Evolutionary conservation across 371 early-diverging fungal genomes (phyloP).

Genomic region (Homolaphlyctis polyrhiza): DNA sequence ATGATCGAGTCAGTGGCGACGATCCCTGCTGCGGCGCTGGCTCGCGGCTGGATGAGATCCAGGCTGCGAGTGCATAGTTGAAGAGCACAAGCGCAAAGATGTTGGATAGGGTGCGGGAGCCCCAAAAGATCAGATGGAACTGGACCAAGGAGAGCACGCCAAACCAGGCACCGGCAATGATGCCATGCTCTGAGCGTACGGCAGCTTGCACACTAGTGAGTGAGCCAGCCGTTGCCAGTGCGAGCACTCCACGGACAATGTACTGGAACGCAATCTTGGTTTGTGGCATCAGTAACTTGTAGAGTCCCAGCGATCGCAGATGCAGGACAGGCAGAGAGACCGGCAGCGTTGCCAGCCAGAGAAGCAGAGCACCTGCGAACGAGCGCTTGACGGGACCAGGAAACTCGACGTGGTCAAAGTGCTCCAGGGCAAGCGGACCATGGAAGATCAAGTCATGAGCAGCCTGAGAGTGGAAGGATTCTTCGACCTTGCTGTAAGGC

Average conservation of each 20-base stretch:
- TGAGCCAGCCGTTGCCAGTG: conserved; percentile 29
- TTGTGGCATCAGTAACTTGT: not conserved
- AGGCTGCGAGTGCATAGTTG: conserved; percentile 23
- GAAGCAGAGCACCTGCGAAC: conserved; percentile 70
- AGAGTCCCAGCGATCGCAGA: not conserved
- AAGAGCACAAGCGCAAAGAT: conserved; percentile 72
- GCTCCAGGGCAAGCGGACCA: conserved; percentile 16
- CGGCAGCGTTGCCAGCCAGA: conserved; percentile 9
- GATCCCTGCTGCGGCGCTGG: not conserved
- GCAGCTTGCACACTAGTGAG: conserved; percentile 20
- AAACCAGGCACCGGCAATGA: conserved; percentile 48
- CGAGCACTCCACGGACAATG: conserved; percentile 50
- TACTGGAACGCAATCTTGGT: conserved; percentile 29
- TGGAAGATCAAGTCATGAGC: conserved; percentile 71
- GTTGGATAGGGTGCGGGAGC: conserved; percentile 81
- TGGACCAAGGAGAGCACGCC: conserved; percentile 61
- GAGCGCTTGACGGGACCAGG: conserved; percentile 94
- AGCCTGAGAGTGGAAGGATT: conserved; percentile 92
- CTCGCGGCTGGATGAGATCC: conserved; percentile 6
- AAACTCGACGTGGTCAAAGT: conserved; percentile 48
- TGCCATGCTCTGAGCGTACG: conserved; percentile 53
- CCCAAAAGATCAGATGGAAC: conserved; percentile 87
- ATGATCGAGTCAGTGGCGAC: not conserved
- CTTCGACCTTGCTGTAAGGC: conserved; percentile 94
- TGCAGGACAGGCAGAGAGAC: conserved; percentile 1